Evolutionary conservation across 768 basidiomycete species (phyloP).

Genomic region (Boletus tomentosulus): DNA sequence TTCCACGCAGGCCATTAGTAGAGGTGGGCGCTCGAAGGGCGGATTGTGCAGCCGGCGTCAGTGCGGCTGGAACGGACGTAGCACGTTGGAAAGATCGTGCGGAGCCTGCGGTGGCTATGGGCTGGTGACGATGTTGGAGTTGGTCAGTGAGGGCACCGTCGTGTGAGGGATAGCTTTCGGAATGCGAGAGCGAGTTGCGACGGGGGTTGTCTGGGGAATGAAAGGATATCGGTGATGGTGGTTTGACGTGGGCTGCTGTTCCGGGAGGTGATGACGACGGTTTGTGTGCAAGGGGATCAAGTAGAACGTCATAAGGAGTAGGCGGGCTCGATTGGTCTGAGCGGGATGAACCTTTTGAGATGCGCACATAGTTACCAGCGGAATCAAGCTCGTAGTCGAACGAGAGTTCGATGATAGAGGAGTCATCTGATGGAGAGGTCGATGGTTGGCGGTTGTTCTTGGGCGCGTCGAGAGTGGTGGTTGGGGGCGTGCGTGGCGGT

Average conservation of each 20-base stretch:
- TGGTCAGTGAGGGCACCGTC: conserved; percentile 28
- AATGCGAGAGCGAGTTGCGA: conserved; percentile 57
- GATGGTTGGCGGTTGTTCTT: conserved; percentile 32
- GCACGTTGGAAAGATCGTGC: conserved; percentile 63
- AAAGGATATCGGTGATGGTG: conserved; percentile 33
- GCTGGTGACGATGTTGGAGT: conserved; percentile 29
- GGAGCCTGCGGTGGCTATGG: conserved; percentile 14
- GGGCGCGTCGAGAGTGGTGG: conserved; percentile 25
- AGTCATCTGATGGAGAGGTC: conserved; percentile 42
- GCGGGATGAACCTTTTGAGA: conserved; percentile 41
- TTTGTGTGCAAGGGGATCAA: conserved; percentile 25
- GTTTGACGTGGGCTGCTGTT: conserved; percentile 20
- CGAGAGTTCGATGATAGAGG: conserved; percentile 44
- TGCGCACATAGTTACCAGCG: conserved; percentile 42
- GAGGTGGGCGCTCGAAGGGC: conserved; percentile 28
- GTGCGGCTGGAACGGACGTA: conserved; percentile 53
- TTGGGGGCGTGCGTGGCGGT: conserved; percentile 29
- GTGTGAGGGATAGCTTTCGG: conserved; percentile 59
- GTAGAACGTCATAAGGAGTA: conserved; percentile 35
- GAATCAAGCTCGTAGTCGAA: conserved; percentile 46
- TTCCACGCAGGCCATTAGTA: conserved; percentile 32
- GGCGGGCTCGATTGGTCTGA: conserved; percentile 38
- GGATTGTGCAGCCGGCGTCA: conserved; percentile 29
- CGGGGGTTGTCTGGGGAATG: conserved; percentile 37
- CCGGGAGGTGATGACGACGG: conserved; percentile 23